phyloP scores from a whole-genome alignment of 2,329 filamentous ascomycete genomes.

The Colletotrichum incanum region DNA sequence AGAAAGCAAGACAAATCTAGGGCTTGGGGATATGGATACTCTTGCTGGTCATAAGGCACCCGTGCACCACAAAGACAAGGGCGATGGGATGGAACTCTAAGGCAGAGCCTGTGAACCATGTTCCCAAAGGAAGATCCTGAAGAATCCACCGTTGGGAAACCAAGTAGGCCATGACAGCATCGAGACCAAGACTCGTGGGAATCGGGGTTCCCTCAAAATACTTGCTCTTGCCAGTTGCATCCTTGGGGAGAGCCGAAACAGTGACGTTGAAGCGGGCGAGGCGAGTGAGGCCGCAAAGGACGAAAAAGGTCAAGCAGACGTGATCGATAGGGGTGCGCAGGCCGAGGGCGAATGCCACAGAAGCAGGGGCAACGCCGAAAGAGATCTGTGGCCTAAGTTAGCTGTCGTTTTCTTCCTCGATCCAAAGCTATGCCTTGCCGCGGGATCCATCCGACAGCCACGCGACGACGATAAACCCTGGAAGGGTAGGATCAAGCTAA shows the following conservation, averaged over 20 bases:
- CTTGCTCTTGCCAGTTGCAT: constrained; percentile 89
- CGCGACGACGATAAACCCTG: not conserved
- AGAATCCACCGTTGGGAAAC: constrained; percentile 85
- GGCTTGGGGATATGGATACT: constrained; percentile 95
- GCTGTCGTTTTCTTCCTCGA: not conserved
- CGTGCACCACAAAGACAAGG: constrained; percentile 87
- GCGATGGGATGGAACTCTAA: constrained; percentile 90
- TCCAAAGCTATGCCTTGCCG: not conserved
- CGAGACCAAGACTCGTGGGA: constrained; percentile 87
- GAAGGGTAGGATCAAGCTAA: constrained; percentile 21
- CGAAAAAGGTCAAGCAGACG: constrained; percentile 85
- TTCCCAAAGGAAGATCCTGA: constrained; percentile 83
- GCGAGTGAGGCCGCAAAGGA: constrained; percentile 93
- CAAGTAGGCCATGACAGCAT: constrained; percentile 91
- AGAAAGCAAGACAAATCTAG: constrained; percentile 51
- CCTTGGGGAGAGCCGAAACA: constrained; percentile 89
- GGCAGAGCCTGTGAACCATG: constrained; percentile 75
- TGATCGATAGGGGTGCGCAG: constrained; percentile 89
- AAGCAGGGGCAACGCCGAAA: constrained; percentile 92
- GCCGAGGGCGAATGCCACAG: constrained; percentile 89
- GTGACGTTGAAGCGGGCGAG: constrained; percentile 99
- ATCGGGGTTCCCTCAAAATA: constrained; percentile 99
- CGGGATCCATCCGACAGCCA: not conserved
- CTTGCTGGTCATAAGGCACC: constrained; percentile 95
- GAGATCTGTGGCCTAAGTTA: constrained; percentile 78